Base-by-base conservation (phyloP, 352 stramenopile genomes). In the Phytophthora europaea region DNA sequence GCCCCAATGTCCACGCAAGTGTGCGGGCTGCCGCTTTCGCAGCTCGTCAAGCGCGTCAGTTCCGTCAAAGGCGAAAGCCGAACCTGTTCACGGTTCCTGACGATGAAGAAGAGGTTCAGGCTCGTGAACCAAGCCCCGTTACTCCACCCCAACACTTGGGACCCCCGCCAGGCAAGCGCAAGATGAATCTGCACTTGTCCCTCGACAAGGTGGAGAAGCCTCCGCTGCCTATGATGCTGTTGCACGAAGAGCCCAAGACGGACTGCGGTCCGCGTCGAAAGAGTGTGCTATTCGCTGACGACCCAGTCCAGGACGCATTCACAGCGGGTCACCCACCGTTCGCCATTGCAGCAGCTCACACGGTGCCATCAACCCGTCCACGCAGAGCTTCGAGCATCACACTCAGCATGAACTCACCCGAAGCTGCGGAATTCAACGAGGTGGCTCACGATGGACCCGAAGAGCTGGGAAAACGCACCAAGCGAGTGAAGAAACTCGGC, bases 391-490 rank as follows among this genome's bases (percentile, higher is more conserved):
- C 85, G 12, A 94, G 83, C 40, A 61, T 92, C 23, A 91, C 80
- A 1, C 62, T 92, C 6, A 85, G 78, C 43, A 85, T 92, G 75
- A 82, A 75, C 34, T 88, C 87, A 0, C 85, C 83, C 0, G 83
- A 94, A 78, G 83, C 81, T n/a, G 83, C 80, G 2, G 87, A 91
- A n/a, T 95, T 94, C 61, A 50, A 79, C 1, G 85, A 90, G 57
- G 88, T 96, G n/a, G 82, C 85, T 16, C 76, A 91, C 34, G 89
- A 96, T 34, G 89, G 89, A 0, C 89, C 89, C 0, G 74, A 83
- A 33, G 77, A 93, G 43, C 70, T 96, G 0, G 89, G 85, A 1
- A 82, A 76, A 18, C 73, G 84, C 26, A 93, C 87, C 0, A 94
- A 93, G 48, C 80, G 81, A 0, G 52, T 96, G 52, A 94, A 90